Percentiles rank a stretch among this genome's conserved stretches.
Conservation (phyloP, 768 basidiomycete genomes). For the Kwoniella pini region DNA sequence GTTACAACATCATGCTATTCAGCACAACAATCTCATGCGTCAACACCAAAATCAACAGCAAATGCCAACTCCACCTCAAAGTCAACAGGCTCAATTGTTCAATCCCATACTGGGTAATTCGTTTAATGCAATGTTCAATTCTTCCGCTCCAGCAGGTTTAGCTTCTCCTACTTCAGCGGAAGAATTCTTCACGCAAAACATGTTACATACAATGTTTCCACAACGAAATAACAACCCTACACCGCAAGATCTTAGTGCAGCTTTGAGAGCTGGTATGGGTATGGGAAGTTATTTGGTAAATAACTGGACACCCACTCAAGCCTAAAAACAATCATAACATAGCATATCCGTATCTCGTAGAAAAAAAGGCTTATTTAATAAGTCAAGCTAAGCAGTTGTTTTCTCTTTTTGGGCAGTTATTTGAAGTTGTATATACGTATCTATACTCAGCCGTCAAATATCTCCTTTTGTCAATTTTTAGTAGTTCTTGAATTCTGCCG, state of each 20-base stretch:
- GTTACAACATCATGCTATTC: conserved; percentile 31
- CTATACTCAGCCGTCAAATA: not conserved
- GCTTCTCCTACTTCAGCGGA: conserved; percentile 1
- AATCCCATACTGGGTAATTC: conserved; percentile 14
- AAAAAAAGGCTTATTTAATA: too few species aligned
- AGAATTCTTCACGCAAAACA: conserved; percentile 29
- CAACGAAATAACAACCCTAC: conserved; percentile 16
- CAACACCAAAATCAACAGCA: conserved; percentile 23
- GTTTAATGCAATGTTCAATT: conserved; percentile 17
- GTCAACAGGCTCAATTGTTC: not conserved
- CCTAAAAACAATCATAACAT: too few species aligned
- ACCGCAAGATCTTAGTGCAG: conserved; percentile 31
- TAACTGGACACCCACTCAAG: conserved; percentile 3
- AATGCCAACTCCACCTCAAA: too few species aligned
- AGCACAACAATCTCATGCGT: not conserved
- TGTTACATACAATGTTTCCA: conserved; percentile 37
- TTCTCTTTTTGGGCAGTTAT: too few species aligned
- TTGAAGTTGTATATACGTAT: too few species aligned
- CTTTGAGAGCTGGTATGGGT: conserved; percentile 36
- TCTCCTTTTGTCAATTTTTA: not conserved
- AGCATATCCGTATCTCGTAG: too few species aligned
- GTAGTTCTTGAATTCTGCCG: not conserved
- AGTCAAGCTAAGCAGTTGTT: too few species aligned
- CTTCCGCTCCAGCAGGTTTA: not conserved
- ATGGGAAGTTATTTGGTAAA: conserved; percentile 19